Evolutionary conservation across 2,329 filamentous ascomycete genomes (phyloP), one percentile per base, ranked within the genome.

Genomic region (Fusarium mundagurra): DNA sequence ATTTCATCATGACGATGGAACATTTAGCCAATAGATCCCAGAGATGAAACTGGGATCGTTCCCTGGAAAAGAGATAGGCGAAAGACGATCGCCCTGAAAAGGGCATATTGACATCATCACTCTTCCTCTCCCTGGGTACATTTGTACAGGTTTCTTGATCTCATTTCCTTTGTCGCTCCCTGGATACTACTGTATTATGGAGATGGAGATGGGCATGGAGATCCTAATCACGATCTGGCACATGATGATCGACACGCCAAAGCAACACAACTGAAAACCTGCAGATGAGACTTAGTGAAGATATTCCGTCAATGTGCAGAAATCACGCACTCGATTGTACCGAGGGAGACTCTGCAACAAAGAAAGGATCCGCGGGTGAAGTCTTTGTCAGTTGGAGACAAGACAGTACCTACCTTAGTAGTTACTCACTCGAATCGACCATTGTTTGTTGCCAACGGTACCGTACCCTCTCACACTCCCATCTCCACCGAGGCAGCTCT

Each of bases 1-100:
- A 73, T 73, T 75, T 73, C 64, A 73, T 75, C 64, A 73, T 70
- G 31, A 66, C 51, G 61, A 75, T 58, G 53, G 53, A 50, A 75
- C n/a, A 45, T 62, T 54, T 55, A 70, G 61, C 61, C 60, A 61
- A 74, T 72, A 64, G 58, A 67, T 47, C 24, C 24, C 54, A 57
- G 38, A 41, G 50, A 50, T 39, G 47, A 72, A 45, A 53, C 39
- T 45, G 38, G 64, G 48, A 31, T 63, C 36, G 33, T 47, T 62
- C 51, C 34, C 45, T 60, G 47, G 51, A 48, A 60, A 61, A 57
- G 61, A 74, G 72, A 73, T 53, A 67, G 68, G 60, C 68, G 57
- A 72, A 59, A 53, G 67, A 69, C 72, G 60, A 22, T 53, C 43
- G 39, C 54, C 48, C 61, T 55, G 43, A 43, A 60, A 47, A 71